Evolutionary conservation across 306 rosid genomes (phyloP).

Genomic region (Hippophae tibetana): DNA sequence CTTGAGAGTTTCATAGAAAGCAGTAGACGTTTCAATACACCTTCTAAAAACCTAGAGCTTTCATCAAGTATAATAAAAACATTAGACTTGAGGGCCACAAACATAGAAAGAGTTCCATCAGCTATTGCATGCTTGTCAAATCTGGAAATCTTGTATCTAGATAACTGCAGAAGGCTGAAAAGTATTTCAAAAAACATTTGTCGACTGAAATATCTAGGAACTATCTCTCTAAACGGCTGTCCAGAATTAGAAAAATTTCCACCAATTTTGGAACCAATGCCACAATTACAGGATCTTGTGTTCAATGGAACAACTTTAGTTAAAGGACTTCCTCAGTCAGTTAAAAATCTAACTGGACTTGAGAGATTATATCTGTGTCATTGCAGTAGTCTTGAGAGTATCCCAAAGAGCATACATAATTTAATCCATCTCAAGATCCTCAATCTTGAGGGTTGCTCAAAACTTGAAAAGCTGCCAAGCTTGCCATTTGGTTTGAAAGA

Average conservation of each 20-base stretch:
- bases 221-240: not conserved
- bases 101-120: constrained; percentile 1
- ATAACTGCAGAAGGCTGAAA: not conserved
- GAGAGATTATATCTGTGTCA: not conserved
- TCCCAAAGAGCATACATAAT: not conserved
- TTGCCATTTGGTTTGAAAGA: not conserved
- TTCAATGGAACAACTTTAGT: not conserved
- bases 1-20: not conserved
- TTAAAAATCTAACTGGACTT: not conserved
- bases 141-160: not conserved
- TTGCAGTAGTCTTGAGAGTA: constrained; percentile 1
- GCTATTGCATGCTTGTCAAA: not conserved
- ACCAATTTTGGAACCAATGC: constrained; percentile 1
- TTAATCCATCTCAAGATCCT: not conserved
- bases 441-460: not conserved
- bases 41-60: not conserved
- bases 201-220: not conserved
- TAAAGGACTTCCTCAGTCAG: not conserved
- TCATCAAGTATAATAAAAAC: not conserved
- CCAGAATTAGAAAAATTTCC: constrained; percentile 2
- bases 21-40: not conserved
- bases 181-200: not conserved
- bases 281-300: not conserved
- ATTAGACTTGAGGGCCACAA: not conserved
- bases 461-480: not conserved